Percentiles rank a stretch among this genome's conserved stretches.
These are phyloP conservation scores for Cystobasidium ongulense DNA, from an alignment of 768 basidiomycete genomes.

Conservation along the genomic window DNA sequence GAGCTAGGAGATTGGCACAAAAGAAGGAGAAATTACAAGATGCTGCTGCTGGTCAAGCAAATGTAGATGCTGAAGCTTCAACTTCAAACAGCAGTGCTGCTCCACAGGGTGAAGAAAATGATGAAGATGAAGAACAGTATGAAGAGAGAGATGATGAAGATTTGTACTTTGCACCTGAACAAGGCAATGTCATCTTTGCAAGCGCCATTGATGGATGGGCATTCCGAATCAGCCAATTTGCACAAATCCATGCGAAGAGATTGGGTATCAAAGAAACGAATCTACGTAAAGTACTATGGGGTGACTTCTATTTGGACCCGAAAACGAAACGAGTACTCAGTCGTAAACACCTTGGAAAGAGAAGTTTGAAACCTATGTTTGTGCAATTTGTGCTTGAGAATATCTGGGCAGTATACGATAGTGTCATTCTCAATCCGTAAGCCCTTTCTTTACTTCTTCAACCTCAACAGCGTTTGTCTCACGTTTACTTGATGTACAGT, in stretches of 20 bases:
- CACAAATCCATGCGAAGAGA: slow-evolving; percentile 80
- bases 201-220: slow-evolving; percentile 97
- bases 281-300: slow-evolving; percentile 82
- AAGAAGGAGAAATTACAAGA: slow-evolving; percentile 54
- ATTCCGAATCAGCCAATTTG: slow-evolving; percentile 86
- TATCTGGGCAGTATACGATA: slow-evolving; percentile 93
- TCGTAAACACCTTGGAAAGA: slow-evolving; percentile 73
- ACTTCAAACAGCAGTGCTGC: slow-evolving; percentile 45
- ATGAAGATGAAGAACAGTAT: slow-evolving; percentile 54
- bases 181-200: slow-evolving; percentile 91
- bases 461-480: background rate
- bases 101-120: slow-evolving; percentile 28
- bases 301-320: slow-evolving; percentile 92
- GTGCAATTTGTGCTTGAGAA: slow-evolving; percentile 97
- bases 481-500: no score
- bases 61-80: slow-evolving; percentile 53
- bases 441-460: slow-evolving; percentile 45
- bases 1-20: slow-evolving; percentile 67
- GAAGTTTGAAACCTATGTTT: slow-evolving; percentile 83
- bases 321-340: slow-evolving; percentile 89
- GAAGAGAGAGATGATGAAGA: slow-evolving; percentile 96
- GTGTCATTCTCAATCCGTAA: slow-evolving; percentile 76
- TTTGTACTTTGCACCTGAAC: slow-evolving; percentile 91
- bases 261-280: slow-evolving; percentile 82
- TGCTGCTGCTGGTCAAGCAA: slow-evolving; percentile 56